phyloP scores from a whole-genome alignment of 495 filamentous ascomycete genomes.

The Terfezia claveryi region DNA sequence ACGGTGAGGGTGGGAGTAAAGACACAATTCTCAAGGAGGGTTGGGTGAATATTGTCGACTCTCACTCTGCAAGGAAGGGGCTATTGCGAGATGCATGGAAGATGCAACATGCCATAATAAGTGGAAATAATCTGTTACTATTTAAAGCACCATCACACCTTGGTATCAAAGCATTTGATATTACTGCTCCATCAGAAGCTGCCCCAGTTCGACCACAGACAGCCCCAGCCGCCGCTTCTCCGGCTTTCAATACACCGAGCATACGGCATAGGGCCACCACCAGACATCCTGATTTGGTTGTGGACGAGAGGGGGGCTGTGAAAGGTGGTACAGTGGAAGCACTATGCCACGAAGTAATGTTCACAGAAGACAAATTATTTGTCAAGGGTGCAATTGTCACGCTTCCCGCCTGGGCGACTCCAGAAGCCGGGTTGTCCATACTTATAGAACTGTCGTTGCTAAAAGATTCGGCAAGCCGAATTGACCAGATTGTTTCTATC shows the following conservation, averaged over 20 bases:
- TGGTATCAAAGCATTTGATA: conserved; percentile 16
- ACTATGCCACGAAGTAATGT: conserved; percentile 20
- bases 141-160: conserved; percentile 16
- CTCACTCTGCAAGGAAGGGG: conserved; percentile 14
- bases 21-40: conserved; percentile 14
- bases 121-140: conserved; percentile 11
- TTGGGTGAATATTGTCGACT: conserved; percentile 19
- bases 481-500: conserved; percentile 14
- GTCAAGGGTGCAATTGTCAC: conserved; percentile 15
- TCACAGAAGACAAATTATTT: conserved; percentile 14
- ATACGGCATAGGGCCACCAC: conserved; percentile 17
- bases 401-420: conserved; percentile 17
- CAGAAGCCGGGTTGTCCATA: conserved; percentile 16
- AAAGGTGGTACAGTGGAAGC: conserved; percentile 19
- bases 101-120: conserved; percentile 18
- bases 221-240: conserved; percentile 14
- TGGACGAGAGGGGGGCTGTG: conserved; percentile 12
- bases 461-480: conserved; percentile 15
- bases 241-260: conserved; percentile 13
- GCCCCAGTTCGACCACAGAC: conserved; percentile 18
- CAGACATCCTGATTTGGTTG: conserved; percentile 16
- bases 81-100: conserved; percentile 17
- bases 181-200: conserved; percentile 5
- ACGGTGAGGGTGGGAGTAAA: conserved; percentile 7
- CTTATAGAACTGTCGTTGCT: conserved; percentile 16